Base-by-base conservation (phyloP, 345 rosid genomes). In the Syzygium oleosum region DNA sequence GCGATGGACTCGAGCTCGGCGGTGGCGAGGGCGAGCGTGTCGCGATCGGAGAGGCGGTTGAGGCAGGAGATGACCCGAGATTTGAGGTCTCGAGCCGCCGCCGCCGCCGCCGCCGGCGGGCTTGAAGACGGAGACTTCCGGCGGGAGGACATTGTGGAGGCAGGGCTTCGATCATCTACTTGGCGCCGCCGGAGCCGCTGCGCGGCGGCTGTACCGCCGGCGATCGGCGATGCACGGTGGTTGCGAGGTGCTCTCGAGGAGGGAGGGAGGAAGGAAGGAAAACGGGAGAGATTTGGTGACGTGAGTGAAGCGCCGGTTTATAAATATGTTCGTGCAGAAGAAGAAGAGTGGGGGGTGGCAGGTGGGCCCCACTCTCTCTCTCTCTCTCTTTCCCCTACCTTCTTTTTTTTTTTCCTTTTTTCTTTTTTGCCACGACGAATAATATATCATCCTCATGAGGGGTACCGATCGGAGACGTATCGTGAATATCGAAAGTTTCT, bases 21-120 rank as follows among this genome's bases (percentile, higher is more conserved):
- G 41, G 99, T 88, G 85, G 97, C 99, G n/a, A 94, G 89, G 55
- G 96, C 43, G 9, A 95, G 90, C 0, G 99, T 97, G 92, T 96
- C 99, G 25, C 99, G 99, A 93, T 97, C 99, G 73, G 99, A 91
- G 90, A 97, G 99, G 34, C 94, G 95, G 92, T 97, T 96, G 34
- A 97, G 95, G 90, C 98, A 97, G n/a, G 91, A 91, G 53, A 97
- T 92, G 91, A 97, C 95, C 46, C 98, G 95, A 55, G 90, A 93
- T 87, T 94, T 96, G 90, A 97, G 94, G 90, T 92, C 93, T 46
- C 29, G 89, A 21, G 88, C 86, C 9, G 90, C 78, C 38, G 89
- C 54, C 22, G 89, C 54, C 22, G 93, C 87, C 10, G 89, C 38
- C 12, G 90, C 68, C 15, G 93, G 84, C 46, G 92, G 88, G 49